phyloP scores from a whole-genome alignment of 2,329 filamentous ascomycete species.

The Aspergillus quadricinctus region DNA sequence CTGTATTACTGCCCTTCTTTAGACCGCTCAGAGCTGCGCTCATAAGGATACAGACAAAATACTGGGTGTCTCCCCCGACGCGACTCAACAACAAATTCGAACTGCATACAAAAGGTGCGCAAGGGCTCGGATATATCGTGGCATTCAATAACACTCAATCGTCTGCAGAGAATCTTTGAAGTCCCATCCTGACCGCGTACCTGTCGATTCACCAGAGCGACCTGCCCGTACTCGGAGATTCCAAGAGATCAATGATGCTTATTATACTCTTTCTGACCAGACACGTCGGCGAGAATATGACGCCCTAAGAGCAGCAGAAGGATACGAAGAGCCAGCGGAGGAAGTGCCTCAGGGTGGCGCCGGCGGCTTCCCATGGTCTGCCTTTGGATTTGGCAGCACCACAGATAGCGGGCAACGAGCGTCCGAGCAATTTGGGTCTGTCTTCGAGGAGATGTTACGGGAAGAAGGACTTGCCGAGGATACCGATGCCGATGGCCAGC shows the following conservation, averaged over 20 bases:
- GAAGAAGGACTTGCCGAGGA: constrained; percentile 79
- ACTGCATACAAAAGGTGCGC: constrained; percentile 88
- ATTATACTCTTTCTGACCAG: constrained; percentile 82
- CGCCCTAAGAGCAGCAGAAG: constrained; percentile 53
- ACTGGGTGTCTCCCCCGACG: constrained; percentile 68
- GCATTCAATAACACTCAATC: constrained; percentile 7
- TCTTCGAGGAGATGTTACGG: constrained; percentile 86
- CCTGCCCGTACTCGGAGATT: constrained; percentile 77
- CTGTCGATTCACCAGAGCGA: constrained; percentile 78
- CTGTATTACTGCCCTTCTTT: constrained; percentile 27
- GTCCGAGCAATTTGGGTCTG: constrained; percentile 79
- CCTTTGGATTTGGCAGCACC: constrained; percentile 53
- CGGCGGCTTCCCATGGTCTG: constrained; percentile 72
- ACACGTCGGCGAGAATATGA: constrained; percentile 80
- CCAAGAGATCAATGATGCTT: constrained; percentile 88
- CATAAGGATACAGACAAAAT: constrained; percentile 56
- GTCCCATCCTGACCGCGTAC: constrained; percentile 88
- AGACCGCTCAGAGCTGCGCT: neutral
- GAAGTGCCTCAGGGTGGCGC: constrained; percentile 44
- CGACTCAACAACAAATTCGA: constrained; percentile 77
- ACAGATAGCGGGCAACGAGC: constrained; percentile 33
- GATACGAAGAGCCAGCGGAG: constrained; percentile 45
- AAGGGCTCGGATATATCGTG: neutral
- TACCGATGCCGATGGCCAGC: constrained; percentile 47
- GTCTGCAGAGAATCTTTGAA: constrained; percentile 73